phyloP scores from a whole-genome alignment of 2,329 filamentous ascomycete genomes.

The Hysterium pulicare region DNA sequence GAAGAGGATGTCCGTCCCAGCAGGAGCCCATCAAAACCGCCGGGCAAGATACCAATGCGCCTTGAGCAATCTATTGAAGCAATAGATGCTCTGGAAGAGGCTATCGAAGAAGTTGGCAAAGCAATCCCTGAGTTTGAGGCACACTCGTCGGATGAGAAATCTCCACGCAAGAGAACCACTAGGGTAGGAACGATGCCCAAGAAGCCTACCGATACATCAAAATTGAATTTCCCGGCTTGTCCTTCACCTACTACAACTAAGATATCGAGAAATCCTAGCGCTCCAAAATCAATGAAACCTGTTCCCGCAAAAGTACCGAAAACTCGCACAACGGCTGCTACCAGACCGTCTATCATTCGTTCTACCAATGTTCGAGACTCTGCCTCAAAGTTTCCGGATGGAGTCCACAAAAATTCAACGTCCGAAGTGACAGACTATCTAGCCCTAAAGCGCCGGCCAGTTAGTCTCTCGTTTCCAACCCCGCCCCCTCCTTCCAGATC shows the following conservation, averaged over 20 bases:
- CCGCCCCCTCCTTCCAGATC: conserved; percentile 49
- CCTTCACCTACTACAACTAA: conserved; percentile 9
- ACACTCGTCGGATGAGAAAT: conserved; percentile 28
- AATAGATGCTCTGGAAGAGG: conserved; percentile 51
- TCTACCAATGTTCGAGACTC: conserved; percentile 25
- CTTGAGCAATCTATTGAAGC: conserved; percentile 49
- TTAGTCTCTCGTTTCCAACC: conserved; percentile 47
- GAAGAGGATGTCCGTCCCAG: conserved; percentile 16
- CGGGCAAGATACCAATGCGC: conserved; percentile 30
- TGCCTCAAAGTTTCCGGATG: conserved; percentile 15
- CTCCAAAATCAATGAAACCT: conserved; percentile 26
- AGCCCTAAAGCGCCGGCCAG: conserved; percentile 45
- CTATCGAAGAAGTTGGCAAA: conserved; percentile 46
- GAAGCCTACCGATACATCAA: conserved; percentile 5
- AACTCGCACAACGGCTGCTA: conserved; percentile 2
- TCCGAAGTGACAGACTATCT: conserved; percentile 34
- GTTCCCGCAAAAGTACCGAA: neutral
- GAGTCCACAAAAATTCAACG: conserved; percentile 15
- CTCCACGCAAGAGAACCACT: conserved; percentile 14
- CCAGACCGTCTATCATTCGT: conserved; percentile 19
- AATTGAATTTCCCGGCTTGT: neutral
- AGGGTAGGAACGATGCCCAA: neutral
- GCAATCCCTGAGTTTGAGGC: conserved; percentile 34
- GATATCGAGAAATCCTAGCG: conserved; percentile 25
- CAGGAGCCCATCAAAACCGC: conserved; percentile 16